Percentiles rank a stretch among this genome's conserved stretches.
Evolutionary conservation across 169 alveolate species (phyloP).

Genomic region (Cryptosporidium felis): DNA sequence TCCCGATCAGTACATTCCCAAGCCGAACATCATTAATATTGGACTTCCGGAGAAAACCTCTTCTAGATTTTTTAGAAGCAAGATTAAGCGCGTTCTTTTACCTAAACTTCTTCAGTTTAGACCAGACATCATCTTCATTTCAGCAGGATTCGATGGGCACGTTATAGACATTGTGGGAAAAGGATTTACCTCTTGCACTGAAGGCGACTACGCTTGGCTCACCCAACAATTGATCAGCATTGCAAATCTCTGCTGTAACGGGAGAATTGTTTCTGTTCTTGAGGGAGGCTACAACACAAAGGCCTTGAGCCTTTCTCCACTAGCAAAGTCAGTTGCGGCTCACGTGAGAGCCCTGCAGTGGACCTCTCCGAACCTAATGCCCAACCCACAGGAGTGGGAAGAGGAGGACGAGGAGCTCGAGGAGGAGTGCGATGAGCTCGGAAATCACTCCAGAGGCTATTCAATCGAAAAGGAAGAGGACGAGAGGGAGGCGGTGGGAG

Average conservation of each 20-base stretch:
- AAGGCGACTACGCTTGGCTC: constrained; percentile 93
- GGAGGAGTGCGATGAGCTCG: too few relatives aligned
- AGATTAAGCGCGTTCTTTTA: constrained; percentile 84
- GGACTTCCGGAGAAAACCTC: constrained; percentile 83
- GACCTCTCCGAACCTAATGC: constrained; percentile 70
- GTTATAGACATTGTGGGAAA: constrained; percentile 90
- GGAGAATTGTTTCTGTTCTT: constrained; percentile 94
- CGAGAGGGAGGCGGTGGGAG: background rate
- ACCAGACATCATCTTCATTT: constrained; percentile 91
- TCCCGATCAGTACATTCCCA: constrained; percentile 66
- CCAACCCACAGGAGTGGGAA: constrained; percentile 71
- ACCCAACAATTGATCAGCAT: constrained; percentile 91
- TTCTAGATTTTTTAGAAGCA: constrained; percentile 80
- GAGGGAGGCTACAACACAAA: constrained; percentile 99
- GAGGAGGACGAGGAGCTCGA: constrained; percentile 27
- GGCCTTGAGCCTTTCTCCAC: constrained; percentile 89
- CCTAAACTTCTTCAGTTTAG: constrained; percentile 90
- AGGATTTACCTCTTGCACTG: constrained; percentile 88
- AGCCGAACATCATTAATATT: constrained; percentile 84
- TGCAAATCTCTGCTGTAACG: constrained; percentile 91
- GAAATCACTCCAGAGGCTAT: too few relatives aligned
- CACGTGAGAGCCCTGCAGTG: constrained; percentile 86
- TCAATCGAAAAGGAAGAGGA: too few relatives aligned
- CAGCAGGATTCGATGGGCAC: constrained; percentile 99
- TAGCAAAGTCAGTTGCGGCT: constrained; percentile 91